Evolutionary conservation across 2,329 filamentous ascomycete genomes (phyloP), one percentile per base, ranked within the genome.

Genomic region (Xylaria hypoxylon): DNA sequence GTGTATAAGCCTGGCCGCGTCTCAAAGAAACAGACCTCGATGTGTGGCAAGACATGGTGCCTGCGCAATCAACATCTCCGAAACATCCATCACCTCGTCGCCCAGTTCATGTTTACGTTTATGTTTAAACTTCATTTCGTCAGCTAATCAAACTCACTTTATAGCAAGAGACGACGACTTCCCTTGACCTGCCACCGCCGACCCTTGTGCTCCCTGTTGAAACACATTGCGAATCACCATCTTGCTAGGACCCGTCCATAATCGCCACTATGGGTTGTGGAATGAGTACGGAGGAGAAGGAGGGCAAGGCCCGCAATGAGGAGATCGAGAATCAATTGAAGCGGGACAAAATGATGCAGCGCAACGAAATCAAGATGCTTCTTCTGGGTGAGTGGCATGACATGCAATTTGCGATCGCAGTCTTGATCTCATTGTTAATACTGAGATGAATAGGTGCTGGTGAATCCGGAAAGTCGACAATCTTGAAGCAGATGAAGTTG

Each of bases 341-440:
- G 89, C 89, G 93, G 81, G 96, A 99, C 80, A 96, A 97, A 84
- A 92, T 98, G 92, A 92, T 97, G 87, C 94, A 97, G 85, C 91
- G 95, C 77, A 99, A 99, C 76, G 96, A 99, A 84, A 99, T 99
- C 86, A 99, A 99, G 89, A 98, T 99, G 96, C 87, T 99, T 76
- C 88, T 99, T 77, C 90, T 99, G 77, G 96, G 96, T 97, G 88
- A 79, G 90, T 86, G 24, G 15, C 22, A 7, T 13, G 24, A n/a
- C 22, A 7, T 13, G 6, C 28, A 24, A 17, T 24, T 42, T 42
- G 10, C 7, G 5, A 26, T 38, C 4, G 4, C 38, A 2, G 2
- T 28, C 31, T n/a, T 38, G 13, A 45, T 35, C 17, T 1, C 15
- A 50, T 26, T n/a, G 28, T 63, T 59, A 59, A 59, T 44, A 24